These are phyloP conservation scores for Durio zibethinus DNA, from an alignment of 345 rosid species.

Conservation along the genomic window DNA sequence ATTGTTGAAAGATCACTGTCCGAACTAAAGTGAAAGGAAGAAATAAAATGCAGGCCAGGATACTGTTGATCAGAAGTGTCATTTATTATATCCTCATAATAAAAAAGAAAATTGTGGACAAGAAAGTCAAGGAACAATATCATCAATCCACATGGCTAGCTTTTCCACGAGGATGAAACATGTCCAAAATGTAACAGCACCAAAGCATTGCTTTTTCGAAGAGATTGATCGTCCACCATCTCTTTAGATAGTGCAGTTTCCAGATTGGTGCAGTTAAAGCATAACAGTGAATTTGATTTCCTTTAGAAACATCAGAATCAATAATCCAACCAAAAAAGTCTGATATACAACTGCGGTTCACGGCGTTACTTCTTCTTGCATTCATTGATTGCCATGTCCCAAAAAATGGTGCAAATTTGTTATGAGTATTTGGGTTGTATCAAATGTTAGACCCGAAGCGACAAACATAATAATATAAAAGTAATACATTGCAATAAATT, in stretches of 20 bases:
- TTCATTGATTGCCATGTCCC: neutral
- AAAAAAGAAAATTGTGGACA: neutral
- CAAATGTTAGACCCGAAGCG: no score
- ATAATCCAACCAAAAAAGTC: neutral
- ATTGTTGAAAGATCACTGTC: neutral
- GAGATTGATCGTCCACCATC: neutral
- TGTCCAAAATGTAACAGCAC: neutral
- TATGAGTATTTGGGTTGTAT: neutral
- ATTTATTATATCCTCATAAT: slow-evolving; percentile 4
- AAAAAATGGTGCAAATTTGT: neutral
- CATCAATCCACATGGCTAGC: neutral
- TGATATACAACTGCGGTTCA: neutral
- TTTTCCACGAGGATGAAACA: neutral
- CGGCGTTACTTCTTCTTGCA: neutral
- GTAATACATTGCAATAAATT: no score
- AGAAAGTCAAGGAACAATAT: neutral
- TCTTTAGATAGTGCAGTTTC: neutral
- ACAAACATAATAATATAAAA: no score
- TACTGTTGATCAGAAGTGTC: neutral
- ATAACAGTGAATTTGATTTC: neutral
- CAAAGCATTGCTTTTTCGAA: neutral
- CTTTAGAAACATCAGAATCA: neutral
- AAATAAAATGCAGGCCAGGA: neutral
- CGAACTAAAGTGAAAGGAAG: slow-evolving; percentile 6
- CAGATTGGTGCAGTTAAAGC: neutral